Base-by-base conservation (phyloP, 805 yeast genomes). In the Candida sonorensis region DNA sequence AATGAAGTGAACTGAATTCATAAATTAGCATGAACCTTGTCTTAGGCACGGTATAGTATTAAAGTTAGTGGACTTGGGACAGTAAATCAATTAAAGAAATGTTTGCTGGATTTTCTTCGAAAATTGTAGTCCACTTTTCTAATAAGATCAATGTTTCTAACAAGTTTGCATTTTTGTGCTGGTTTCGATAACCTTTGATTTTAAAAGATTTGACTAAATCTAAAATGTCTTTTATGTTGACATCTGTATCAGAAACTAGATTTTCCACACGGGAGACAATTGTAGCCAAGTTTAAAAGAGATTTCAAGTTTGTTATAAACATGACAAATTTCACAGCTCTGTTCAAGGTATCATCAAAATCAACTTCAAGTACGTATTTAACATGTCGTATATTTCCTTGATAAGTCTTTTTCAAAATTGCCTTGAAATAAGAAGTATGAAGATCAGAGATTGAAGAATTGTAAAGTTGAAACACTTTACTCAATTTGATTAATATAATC, bases 241-340 rank as follows among this genome's bases (percentile, higher is more conserved):
- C 33, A 14, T 21, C 23, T 12, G 30, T 30, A 23, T 36, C 35
- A 15, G 41, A 37, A 19, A 52, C 31, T 7, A 40, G 8, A 7
- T 23, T 17, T 11, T 43, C 41, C 20, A 50, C 42, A 24, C 46
- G 38, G 24, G 36, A 33, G 12, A 47, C 19, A 25, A 46, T 44
- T 4, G 55, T 47, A 20, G 45, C 34, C 13, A 53, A 40, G 27
- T 53, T 57, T 12, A 51, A 40, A 16, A 53, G 20, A 9, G 59
- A 53, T 37, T 53, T 53, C 10, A 49, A 33, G 10, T 41, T 37
- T 36, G 50, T 51, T 5, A 45, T 33, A 23, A 53, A 46, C 2
- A 50, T 45, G 21, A 53, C 43, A 15, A 43, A 44, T 4, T 36
- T 29, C 12, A 53, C 48, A 7, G 50, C 40, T 13, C 35, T 41